phyloP scores from a whole-genome alignment of 2,329 filamentous ascomycete species.

The Biscogniauxia mediterranea region DNA sequence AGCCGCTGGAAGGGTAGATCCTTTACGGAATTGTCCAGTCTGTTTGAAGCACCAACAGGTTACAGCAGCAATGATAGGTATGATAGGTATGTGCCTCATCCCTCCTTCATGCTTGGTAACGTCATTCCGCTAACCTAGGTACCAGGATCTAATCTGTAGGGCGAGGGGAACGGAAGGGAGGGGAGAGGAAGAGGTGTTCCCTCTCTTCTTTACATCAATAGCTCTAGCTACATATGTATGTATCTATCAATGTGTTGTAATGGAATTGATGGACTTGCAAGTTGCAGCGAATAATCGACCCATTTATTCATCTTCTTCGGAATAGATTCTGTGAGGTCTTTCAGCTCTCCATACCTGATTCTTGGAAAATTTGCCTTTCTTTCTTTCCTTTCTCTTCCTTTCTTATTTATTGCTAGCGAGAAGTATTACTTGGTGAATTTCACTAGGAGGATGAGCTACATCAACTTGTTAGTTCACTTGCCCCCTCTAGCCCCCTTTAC shows the following conservation, averaged over 20 bases:
- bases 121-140: conserved; percentile 19
- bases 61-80: background rate
- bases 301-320: too few relatives aligned
- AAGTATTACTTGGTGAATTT: too few relatives aligned
- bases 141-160: conserved; percentile 7
- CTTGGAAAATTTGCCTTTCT: too few relatives aligned
- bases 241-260: background rate
- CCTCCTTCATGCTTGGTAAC: conserved; percentile 15
- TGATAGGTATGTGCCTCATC: background rate
- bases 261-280: background rate
- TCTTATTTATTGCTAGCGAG: too few relatives aligned
- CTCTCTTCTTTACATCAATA: background rate
- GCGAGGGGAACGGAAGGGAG: background rate
- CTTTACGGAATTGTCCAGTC: background rate
- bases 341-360: too few relatives aligned
- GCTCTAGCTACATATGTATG: background rate
- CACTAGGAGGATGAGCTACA: too few relatives aligned
- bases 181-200: conserved; percentile 1
- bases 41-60: background rate
- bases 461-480: too few relatives aligned
- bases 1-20: background rate
- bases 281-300: too few relatives aligned
- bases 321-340: too few relatives aligned
- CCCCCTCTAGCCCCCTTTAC: too few relatives aligned
- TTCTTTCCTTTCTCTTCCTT: too few relatives aligned